Base-by-base conservation (phyloP, 495 filamentous ascomycete species). In the Hyaloscypha variabilis region DNA sequence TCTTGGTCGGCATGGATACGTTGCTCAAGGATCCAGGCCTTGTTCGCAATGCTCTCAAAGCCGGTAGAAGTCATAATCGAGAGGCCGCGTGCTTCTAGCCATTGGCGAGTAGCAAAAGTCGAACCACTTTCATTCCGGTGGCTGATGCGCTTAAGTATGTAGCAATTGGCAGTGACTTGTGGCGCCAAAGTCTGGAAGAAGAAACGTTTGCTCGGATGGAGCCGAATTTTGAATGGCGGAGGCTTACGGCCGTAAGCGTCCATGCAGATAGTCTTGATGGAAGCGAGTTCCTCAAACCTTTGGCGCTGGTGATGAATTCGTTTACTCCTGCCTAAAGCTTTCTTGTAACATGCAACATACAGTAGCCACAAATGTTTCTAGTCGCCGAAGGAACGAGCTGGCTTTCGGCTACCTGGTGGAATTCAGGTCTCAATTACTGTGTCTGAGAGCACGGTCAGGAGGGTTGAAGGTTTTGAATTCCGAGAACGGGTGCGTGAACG, bases 241-340 rank as follows among this genome's bases (percentile, higher is more conserved):
- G 24, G 8, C 51, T 24, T 54, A 54, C 26, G 51, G 8, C 23
- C 26, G 51, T 23, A 54, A 24, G 49, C 1, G 51, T 25, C 26
- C 51, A 54, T 54, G 51, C 51, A 54, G 51, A 23, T 54, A 54
- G 51, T 23, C 51, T 54, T 25, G 23, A 54, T 54, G 51, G n/a
- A 53, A 54, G 51, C 21, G 21, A 29, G 51, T 25, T n/a, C 11
- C 23, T 11, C n/a, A 54, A 54, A 8, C 10, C n/a, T n/a, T 25
- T 54, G 19, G 51, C 51, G 51, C 19, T 54, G 51, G 49, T 52
- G 49, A 52, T 52, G 24, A 19, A 25, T 52, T 52, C 19, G 11
- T 52, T 52, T 19, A 21, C 49, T 5, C 0, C 49, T n/a, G 11
- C 8, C 49, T 8, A n/a, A n/a, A 25, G 8, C 6, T 23, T 54